Conservation (phyloP, 176 grass and related monocot genomes). For the Rhipidocladum racemiflorum region DNA sequence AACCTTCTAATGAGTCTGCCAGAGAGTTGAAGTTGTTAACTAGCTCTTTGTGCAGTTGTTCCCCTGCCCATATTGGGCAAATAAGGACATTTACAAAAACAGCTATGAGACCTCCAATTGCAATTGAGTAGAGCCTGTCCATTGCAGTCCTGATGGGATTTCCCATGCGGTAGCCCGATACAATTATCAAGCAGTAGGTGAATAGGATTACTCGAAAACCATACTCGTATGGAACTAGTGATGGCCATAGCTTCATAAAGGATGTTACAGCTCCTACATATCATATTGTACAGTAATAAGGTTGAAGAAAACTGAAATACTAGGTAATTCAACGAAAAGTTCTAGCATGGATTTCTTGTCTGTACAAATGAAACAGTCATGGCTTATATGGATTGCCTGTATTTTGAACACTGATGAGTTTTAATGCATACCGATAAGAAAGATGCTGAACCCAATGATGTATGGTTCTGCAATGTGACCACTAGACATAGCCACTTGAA, state of each 20-base stretch:
- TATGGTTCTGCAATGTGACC: constrained; percentile 78
- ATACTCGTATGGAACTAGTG: constrained; percentile 70
- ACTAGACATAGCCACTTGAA: constrained; percentile 67
- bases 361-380: not conserved
- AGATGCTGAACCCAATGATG: constrained; percentile 83
- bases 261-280: constrained; percentile 67
- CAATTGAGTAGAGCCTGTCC: constrained; percentile 77
- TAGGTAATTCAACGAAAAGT: not conserved
- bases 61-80: constrained; percentile 81
- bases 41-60: constrained; percentile 79
- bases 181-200: constrained; percentile 83
- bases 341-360: not conserved
- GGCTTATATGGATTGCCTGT: not conserved
- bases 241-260: constrained; percentile 86
- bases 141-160: constrained; percentile 69
- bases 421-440: constrained; percentile 54
- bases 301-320: constrained; percentile 15
- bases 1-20: constrained; percentile 76
- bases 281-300: constrained; percentile 26
- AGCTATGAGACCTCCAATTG: constrained; percentile 65
- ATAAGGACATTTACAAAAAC: constrained; percentile 68
- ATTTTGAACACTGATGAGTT: not conserved
- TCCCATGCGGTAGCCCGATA: constrained; percentile 78
- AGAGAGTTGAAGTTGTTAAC: constrained; percentile 62
- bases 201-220: constrained; percentile 84